These are phyloP conservation scores for Rhizopogon vinicolor DNA, from an alignment of 768 basidiomycete species.

Conservation along the genomic window DNA sequence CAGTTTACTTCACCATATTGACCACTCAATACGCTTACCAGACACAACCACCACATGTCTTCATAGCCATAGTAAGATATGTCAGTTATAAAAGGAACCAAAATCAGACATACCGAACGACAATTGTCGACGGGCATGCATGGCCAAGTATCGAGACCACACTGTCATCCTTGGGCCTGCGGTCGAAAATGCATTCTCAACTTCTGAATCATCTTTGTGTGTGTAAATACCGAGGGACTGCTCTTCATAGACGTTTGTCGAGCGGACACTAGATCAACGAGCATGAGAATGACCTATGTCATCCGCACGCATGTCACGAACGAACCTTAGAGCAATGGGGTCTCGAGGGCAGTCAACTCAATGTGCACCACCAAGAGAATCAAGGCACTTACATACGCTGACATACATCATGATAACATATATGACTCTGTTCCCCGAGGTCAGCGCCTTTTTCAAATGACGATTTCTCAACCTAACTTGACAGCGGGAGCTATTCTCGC, in stretches of 20 bases:
- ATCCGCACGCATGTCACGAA: background rate
- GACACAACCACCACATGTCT: conserved; percentile 97
- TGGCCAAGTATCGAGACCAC: conserved; percentile 73
- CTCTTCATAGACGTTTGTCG: conserved; percentile 94
- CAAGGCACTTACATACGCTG: conserved; percentile 58
- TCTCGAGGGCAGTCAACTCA: conserved; percentile 34
- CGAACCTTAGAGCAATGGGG: conserved; percentile 77
- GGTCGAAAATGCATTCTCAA: conserved; percentile 37
- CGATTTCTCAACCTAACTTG: conserved; percentile 48
- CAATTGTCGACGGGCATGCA: conserved; percentile 84
- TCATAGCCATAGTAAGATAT: background rate
- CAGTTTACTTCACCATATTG: background rate
- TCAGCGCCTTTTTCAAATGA: background rate
- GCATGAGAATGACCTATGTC: background rate
- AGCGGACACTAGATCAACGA: conserved; percentile 59
- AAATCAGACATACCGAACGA: conserved; percentile 65
- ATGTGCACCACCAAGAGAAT: background rate
- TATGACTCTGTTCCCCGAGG: conserved; percentile 51
- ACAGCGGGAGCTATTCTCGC: conserved; percentile 82
- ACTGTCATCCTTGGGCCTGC: conserved; percentile 51
- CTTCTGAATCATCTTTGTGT: conserved; percentile 43
- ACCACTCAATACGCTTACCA: background rate
- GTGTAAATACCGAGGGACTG: conserved; percentile 79
- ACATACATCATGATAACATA: conserved; percentile 96
- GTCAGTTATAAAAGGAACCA: background rate